Percentiles rank a stretch among this genome's conserved stretches.
Conservation (phyloP, 129 eudicot genomes). For the Chrysanthemum lavandulifolium region DNA sequence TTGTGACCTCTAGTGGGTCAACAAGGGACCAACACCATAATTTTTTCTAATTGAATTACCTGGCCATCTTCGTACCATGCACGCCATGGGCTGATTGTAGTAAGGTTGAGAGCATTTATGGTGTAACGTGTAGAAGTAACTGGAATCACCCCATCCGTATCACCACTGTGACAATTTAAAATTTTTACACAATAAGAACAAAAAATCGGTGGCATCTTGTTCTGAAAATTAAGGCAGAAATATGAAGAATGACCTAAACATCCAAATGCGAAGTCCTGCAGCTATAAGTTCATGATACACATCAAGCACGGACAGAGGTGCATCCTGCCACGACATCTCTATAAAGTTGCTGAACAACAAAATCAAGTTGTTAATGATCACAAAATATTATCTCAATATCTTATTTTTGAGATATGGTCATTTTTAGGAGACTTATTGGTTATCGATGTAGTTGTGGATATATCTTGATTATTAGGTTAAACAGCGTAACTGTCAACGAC, state of each 20-base stretch:
- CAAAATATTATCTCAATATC: not conserved
- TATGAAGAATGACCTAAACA: slow-evolving; percentile 61
- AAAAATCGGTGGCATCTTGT: not conserved
- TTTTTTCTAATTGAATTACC: slow-evolving; percentile 43
- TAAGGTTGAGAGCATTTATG: slow-evolving; percentile 75
- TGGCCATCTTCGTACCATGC: slow-evolving; percentile 65
- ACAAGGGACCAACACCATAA: not conserved
- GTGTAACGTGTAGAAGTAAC: slow-evolving; percentile 67
- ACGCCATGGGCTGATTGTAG: slow-evolving; percentile 68
- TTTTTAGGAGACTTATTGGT: too few relatives aligned
- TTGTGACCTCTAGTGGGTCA: not conserved
- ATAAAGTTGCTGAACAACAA: slow-evolving; percentile 37
- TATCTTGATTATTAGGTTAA: not conserved
- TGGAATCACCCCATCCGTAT: slow-evolving; percentile 49
- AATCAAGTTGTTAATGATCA: slow-evolving; percentile 11
- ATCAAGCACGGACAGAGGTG: too few relatives aligned
- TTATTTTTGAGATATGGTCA: not conserved
- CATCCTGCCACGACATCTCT: too few relatives aligned
- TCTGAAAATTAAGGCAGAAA: not conserved
- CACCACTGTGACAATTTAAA: slow-evolving; percentile 57
- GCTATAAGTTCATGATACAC: too few relatives aligned
- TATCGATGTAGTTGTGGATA: too few relatives aligned
- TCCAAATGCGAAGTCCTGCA: slow-evolving; percentile 79
- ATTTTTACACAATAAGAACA: not conserved
- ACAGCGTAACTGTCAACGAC: not conserved